Evolutionary conservation across 192 early-diverging fungal species (phyloP).

Genomic region (Piromyces finnis): DNA sequence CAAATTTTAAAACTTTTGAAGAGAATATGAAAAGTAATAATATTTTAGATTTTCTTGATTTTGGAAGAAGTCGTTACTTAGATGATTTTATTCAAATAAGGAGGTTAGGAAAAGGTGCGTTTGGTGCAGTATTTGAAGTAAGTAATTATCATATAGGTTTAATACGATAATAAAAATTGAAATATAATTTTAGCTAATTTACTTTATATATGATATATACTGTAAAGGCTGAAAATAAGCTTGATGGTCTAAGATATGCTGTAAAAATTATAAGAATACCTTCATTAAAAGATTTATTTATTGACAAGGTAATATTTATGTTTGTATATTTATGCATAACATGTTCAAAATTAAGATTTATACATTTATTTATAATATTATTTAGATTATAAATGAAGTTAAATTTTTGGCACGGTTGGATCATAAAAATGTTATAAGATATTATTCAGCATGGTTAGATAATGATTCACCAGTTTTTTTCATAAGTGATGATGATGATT

Average conservation of each 20-base stretch:
- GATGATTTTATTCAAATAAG: not conserved
- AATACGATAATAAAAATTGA: too few species aligned
- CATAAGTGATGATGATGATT: constrained; percentile 11
- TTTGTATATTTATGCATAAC: too few species aligned
- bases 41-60: not conserved
- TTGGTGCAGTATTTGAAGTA: not conserved
- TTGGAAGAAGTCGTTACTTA: not conserved
- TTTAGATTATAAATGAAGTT: constrained; percentile 70
- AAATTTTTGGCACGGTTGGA: constrained; percentile 68
- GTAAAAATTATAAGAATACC: not conserved
- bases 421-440: constrained; percentile 84
- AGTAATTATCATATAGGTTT: too few species aligned
- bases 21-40: not conserved
- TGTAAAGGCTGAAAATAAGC: not conserved
- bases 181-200: too few species aligned
- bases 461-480: constrained; percentile 3
- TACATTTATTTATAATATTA: too few species aligned
- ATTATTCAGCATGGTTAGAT: constrained; percentile 87
- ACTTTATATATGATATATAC: too few species aligned
- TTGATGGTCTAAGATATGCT: not conserved
- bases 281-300: not conserved
- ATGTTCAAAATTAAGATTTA: too few species aligned
- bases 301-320: not conserved
- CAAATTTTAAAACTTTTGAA: not conserved
- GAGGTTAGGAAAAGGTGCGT: not conserved